Percentiles rank a stretch among this genome's conserved stretches.
phyloP scores from a whole-genome alignment of 768 basidiomycete species.

The Rhizopogon roseolus region DNA sequence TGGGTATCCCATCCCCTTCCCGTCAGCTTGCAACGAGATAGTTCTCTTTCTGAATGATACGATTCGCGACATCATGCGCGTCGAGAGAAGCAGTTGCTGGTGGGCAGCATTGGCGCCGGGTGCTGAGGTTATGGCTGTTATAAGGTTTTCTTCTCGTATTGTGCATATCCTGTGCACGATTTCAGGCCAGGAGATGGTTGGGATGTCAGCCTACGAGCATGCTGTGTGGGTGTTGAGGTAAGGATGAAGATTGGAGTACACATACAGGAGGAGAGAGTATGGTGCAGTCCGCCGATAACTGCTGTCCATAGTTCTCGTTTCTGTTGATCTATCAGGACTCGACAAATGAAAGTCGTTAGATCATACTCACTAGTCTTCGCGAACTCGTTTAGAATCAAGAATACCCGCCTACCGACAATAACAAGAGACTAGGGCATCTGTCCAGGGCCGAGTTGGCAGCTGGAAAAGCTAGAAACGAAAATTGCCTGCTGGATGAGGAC shows the following conservation, averaged over 20 bases:
- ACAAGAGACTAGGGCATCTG: too few relatives aligned
- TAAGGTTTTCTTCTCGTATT: slow-evolving; percentile 90
- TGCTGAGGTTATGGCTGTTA: slow-evolving; percentile 78
- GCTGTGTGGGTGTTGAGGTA: slow-evolving; percentile 1
- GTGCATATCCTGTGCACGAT: slow-evolving; percentile 86
- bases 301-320: too few relatives aligned
- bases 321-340: too few relatives aligned
- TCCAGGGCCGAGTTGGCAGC: too few relatives aligned
- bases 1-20: slow-evolving; percentile 86
- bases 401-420: too few relatives aligned
- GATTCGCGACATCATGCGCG: slow-evolving; percentile 96
- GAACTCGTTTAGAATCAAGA: too few relatives aligned
- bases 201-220: slow-evolving; percentile 80
- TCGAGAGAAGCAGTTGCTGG: slow-evolving; percentile 84
- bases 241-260: not conserved
- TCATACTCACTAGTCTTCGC: too few relatives aligned
- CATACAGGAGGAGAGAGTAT: too few relatives aligned
- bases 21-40: slow-evolving; percentile 81
- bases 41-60: slow-evolving; percentile 97
- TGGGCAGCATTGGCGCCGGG: slow-evolving; percentile 44
- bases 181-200: slow-evolving; percentile 96
- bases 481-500: too few relatives aligned
- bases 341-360: too few relatives aligned
- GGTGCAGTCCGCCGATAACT: too few relatives aligned
- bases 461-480: too few relatives aligned